Evolutionary conservation across 495 filamentous ascomycete genomes (phyloP).

Genomic region (Aspergillus campestris): DNA sequence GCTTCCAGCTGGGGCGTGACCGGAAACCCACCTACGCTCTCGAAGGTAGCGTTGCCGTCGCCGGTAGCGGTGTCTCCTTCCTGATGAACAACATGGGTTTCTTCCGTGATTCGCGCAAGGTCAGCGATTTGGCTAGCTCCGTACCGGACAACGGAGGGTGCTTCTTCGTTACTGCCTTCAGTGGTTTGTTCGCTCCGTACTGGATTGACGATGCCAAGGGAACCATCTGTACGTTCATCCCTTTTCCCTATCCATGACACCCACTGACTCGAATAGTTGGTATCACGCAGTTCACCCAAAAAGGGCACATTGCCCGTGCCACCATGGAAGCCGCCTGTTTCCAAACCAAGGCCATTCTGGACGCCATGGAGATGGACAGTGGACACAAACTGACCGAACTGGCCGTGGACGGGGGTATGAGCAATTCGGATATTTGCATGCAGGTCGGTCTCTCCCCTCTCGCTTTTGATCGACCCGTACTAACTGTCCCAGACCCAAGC

Average conservation of each 20-base stretch:
- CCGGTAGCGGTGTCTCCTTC: constrained; percentile 84
- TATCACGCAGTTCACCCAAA: constrained; percentile 83
- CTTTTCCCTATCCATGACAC: background rate
- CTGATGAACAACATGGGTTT: constrained; percentile 86
- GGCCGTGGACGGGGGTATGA: constrained; percentile 91
- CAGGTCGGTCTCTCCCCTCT: constrained; percentile 47
- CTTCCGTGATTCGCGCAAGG: constrained; percentile 65
- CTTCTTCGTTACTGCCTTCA: constrained; percentile 93
- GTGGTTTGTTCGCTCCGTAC: constrained; percentile 93
- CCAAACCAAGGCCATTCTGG: constrained; percentile 90
- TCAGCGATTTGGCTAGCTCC: constrained; percentile 71
- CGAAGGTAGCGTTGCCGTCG: constrained; percentile 88
- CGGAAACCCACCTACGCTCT: constrained; percentile 78
- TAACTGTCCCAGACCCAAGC: constrained; percentile 60
- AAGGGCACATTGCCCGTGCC: constrained; percentile 86
- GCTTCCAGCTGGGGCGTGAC: constrained; percentile 59
- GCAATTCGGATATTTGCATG: constrained; percentile 90
- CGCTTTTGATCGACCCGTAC: background rate
- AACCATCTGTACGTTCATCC: constrained; percentile 64
- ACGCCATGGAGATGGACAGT: constrained; percentile 91
- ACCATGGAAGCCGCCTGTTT: constrained; percentile 93
- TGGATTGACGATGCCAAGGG: constrained; percentile 97
- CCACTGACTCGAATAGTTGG: constrained; percentile 46
- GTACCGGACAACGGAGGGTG: constrained; percentile 89
- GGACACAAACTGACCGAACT: constrained; percentile 66